These are phyloP conservation scores for Conoideocrella luteorostrata DNA, from an alignment of 2,329 filamentous ascomycete genomes.

Conservation along the genomic window DNA sequence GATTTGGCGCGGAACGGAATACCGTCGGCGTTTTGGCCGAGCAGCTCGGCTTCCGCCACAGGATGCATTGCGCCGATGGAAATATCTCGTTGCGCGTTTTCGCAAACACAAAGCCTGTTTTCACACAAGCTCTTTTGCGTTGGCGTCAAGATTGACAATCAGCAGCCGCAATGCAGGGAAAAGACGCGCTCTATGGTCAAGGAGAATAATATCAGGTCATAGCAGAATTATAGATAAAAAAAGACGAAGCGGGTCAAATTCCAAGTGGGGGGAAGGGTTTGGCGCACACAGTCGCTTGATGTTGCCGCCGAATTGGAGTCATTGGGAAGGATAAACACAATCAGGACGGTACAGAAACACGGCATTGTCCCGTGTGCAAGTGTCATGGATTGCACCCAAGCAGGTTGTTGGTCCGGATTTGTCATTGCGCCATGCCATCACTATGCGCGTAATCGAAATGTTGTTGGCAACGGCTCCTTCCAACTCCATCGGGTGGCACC, in stretches of 20 bases:
- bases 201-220: background rate
- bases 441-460: background rate
- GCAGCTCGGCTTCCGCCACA: slow-evolving; percentile 26
- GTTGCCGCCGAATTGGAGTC: background rate
- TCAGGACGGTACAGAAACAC: no score
- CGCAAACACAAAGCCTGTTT: background rate
- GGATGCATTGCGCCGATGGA: slow-evolving; percentile 27
- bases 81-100: background rate
- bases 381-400: no score
- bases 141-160: no score
- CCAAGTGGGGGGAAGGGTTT: background rate
- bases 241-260: slow-evolving; percentile 2
- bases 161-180: background rate
- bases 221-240: background rate
- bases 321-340: background rate
- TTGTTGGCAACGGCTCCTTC: no score
- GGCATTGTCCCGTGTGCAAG: no score
- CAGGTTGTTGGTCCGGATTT: slow-evolving; percentile 2
- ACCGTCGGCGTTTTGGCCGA: slow-evolving; percentile 23
- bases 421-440: background rate
- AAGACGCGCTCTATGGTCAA: background rate
- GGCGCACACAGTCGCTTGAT: background rate
- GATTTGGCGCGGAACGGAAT: slow-evolving; percentile 71
- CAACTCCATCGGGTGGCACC: no score
- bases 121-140: no score